Evolutionary conservation across 2,329 filamentous ascomycete genomes (phyloP).

Genomic region (Hypoxylon sp.): DNA sequence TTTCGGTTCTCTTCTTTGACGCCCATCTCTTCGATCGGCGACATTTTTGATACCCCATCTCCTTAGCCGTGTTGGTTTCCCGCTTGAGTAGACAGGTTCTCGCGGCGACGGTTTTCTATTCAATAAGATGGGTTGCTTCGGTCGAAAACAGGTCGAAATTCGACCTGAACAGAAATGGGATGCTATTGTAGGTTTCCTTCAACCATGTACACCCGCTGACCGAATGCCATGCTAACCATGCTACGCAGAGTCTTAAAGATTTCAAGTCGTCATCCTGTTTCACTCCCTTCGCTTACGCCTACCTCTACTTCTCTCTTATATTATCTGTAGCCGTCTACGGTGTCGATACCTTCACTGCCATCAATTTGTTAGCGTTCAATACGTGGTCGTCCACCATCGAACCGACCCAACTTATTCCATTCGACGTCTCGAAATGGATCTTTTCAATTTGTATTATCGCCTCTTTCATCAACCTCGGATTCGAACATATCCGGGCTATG

Average conservation of each 20-base stretch:
- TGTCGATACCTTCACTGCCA: slow-evolving; percentile 92
- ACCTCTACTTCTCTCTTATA: slow-evolving; percentile 84
- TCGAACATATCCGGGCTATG: slow-evolving; percentile 83
- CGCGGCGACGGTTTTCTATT: slow-evolving; percentile 26
- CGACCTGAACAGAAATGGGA: slow-evolving; percentile 93
- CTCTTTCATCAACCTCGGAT: slow-evolving; percentile 85
- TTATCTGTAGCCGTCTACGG: slow-evolving; percentile 87
- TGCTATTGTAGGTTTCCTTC: slow-evolving; percentile 77
- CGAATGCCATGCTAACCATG: slow-evolving; percentile 25
- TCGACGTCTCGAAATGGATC: slow-evolving; percentile 91
- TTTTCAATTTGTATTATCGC: slow-evolving; percentile 93
- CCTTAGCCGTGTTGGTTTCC: slow-evolving; percentile 43
- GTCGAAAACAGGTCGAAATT: slow-evolving; percentile 74
- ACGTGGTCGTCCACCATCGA: slow-evolving; percentile 88
- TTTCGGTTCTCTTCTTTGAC: slow-evolving; percentile 38
- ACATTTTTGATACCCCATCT: slow-evolving; percentile 45
- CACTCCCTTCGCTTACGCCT: slow-evolving; percentile 83
- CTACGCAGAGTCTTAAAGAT: slow-evolving; percentile 69
- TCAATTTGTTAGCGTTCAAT: slow-evolving; percentile 91
- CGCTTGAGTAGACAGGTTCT: slow-evolving; percentile 32
- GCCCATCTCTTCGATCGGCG: slow-evolving; percentile 34
- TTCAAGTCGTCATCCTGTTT: slow-evolving; percentile 88
- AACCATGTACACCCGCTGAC: not conserved
- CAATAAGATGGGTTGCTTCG: slow-evolving; percentile 74
- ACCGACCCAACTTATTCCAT: slow-evolving; percentile 76